Conservation (phyloP, 2,329 filamentous ascomycete genomes). For the Metarhizium anisopliae region DNA sequence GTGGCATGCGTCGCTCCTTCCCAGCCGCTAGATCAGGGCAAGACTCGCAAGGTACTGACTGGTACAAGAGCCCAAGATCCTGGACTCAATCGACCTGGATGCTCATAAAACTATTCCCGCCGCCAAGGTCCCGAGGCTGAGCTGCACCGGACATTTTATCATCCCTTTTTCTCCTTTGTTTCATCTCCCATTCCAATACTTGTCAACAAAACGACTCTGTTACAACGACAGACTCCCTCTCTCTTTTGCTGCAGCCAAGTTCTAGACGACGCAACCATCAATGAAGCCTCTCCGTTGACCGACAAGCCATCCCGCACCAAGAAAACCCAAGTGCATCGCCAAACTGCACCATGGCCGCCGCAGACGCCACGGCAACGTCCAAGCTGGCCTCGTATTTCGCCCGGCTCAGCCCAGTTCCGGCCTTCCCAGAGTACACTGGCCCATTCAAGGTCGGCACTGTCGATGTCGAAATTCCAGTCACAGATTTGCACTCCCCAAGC, state of each 20-base stretch:
- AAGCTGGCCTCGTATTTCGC: constrained; percentile 41
- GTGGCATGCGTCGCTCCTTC: too few species aligned
- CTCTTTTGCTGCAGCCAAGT: too few species aligned
- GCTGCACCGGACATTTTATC: not conserved
- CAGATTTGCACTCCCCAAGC: constrained; percentile 46
- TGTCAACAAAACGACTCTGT: too few species aligned
- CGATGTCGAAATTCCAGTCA: constrained; percentile 70
- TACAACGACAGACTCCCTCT: too few species aligned
- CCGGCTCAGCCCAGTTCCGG: constrained; percentile 57
- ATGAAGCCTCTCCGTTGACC: not conserved
- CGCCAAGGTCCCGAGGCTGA: not conserved
- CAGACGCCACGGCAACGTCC: constrained; percentile 15
- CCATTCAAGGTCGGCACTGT: constrained; percentile 71
- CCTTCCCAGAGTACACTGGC: constrained; percentile 67
- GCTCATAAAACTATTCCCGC: not conserved
- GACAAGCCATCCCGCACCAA: not conserved
- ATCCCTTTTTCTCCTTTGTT: not conserved
- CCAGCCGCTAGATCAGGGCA: too few species aligned
- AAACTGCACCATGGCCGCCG: constrained; percentile 8
- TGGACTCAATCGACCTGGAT: too few species aligned
- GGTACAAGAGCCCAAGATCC: not conserved
- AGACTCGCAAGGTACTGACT: not conserved
- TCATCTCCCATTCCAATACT: not conserved
- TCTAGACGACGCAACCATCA: too few species aligned
- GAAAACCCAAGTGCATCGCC: not conserved